Base-by-base conservation (phyloP, 1,284 basidiomycete species). In the Boletus albobrunnescens region DNA sequence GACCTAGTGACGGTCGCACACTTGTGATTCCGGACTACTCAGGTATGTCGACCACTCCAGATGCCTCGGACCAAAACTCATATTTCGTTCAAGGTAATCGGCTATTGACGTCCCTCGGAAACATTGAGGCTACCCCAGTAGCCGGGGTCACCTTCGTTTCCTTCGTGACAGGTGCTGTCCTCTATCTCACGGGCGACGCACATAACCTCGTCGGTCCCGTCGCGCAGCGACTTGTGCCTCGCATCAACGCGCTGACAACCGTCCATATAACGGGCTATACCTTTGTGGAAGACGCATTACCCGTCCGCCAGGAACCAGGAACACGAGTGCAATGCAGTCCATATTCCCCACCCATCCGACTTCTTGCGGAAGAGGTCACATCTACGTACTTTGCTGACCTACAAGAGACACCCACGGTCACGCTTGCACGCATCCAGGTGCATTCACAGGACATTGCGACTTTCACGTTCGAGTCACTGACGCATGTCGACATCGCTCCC, bases 121-220 rank as follows among this genome's bases (percentile, higher is more conserved):
- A 84, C 55, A 75, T 84, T 30, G 77, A 82, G 54, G 72, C 68
- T 6, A 79, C 78, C 0, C 73, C 76, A 0, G 55, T 77, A 3
- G 82, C 80, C 6, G 75, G 74, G 1, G 61, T 83, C 32, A 76
- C 78, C 2, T 75, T 84, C 46, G 59, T 77, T n/a, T 71, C 74
- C 13, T 84, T 81, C 55, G 63, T 57, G 3, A 73, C 71, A 0
- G 82, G 83, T 4, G 67, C 76, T 41, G 67, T 85, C 17, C 71
- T 85, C 8, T 85, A 85, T 56, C 57, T 84, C 22, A 83, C 82
- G 4, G 82, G 82, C 10, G 58, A 64, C 2, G 82, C 81, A 1
- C 65, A 63, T 19, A 82, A 78, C 43, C 55, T 77, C 22, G 57
- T 77, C n/a, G 80, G 75, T 20, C 43, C 52, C 0, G 68, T 70